A percentile compares a stretch with the other conserved stretches of the same genome.
These are phyloP conservation scores for Mycothermus thermophilus DNA, from an alignment of 495 filamentous ascomycete genomes.

Conservation along the genomic window DNA sequence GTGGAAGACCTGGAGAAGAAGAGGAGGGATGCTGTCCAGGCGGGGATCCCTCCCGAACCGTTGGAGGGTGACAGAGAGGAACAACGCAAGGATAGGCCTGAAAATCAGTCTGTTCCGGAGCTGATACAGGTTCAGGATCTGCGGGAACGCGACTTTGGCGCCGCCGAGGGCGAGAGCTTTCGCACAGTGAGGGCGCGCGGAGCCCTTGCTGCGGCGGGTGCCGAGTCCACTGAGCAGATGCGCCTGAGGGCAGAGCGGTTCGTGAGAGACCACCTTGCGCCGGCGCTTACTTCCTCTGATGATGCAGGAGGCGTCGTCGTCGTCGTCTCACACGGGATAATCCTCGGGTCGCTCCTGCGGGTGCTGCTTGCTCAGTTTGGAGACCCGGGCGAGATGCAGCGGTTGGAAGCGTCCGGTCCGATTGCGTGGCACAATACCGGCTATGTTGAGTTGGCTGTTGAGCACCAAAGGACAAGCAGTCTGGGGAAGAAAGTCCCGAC, in stretches of 20 bases:
- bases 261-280: conserved; percentile 44
- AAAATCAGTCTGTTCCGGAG: too few species aligned
- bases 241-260: conserved; percentile 45
- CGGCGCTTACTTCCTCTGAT: conserved; percentile 32
- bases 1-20: too few species aligned
- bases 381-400: conserved; percentile 8
- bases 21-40: too few species aligned
- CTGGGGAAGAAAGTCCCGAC: too few species aligned
- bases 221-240: conserved; percentile 55
- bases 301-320: conserved; percentile 30
- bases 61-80: too few species aligned
- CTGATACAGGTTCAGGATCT: conserved; percentile 41
- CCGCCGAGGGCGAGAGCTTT: conserved; percentile 48
- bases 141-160: conserved; percentile 61
- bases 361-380: conserved; percentile 36
- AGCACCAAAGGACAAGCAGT: background rate
- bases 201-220: conserved; percentile 5
- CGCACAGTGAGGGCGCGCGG: conserved; percentile 6
- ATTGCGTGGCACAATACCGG: conserved; percentile 33
- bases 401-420: conserved; percentile 1
- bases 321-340: conserved; percentile 68
- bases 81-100: too few species aligned
- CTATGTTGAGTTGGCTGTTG: conserved; percentile 14
- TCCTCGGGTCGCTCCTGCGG: conserved; percentile 54
- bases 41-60: too few species aligned